Conservation (phyloP, 139 green algal genomes). For the Tetraselmis striata region DNA sequence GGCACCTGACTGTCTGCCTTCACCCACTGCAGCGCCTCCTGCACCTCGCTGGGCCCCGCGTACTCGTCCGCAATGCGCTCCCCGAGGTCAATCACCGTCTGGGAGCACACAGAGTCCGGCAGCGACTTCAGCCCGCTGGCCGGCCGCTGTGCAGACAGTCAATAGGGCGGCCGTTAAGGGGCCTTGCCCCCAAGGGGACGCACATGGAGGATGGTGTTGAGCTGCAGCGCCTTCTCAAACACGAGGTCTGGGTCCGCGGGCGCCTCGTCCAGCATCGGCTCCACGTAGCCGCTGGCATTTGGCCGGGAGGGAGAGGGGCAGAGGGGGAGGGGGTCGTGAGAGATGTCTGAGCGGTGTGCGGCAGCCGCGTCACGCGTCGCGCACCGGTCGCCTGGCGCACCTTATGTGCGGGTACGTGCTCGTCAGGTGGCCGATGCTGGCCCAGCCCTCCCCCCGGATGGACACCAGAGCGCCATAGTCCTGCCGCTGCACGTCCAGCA, state of each 20-base stretch:
- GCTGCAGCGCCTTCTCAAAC: not conserved
- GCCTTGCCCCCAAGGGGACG: no score
- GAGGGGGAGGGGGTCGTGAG: no score
- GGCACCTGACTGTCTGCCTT: not conserved
- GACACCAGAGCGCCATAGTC: constrained; percentile 15
- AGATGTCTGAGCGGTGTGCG: no score
- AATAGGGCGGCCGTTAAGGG: no score
- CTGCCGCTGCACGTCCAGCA: constrained; percentile 19
- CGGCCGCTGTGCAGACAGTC: no score
- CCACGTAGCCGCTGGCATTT: not conserved
- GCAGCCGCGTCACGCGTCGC: no score
- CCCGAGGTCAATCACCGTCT: not conserved
- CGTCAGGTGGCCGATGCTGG: constrained; percentile 14
- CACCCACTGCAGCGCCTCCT: not conserved
- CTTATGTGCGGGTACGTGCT: constrained; percentile 18
- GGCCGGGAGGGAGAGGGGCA: no score
- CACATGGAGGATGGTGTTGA: not conserved
- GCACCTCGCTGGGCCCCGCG: not conserved
- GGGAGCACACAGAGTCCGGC: no score
- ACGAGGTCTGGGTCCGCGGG: not conserved
- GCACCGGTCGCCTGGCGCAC: no score
- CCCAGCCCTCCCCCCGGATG: constrained; percentile 16
- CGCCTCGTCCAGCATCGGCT: not conserved
- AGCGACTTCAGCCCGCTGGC: no score
- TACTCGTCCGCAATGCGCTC: not conserved